Evolutionary conservation across 441 rosid genomes (phyloP).

Genomic region (Croton setiger): DNA sequence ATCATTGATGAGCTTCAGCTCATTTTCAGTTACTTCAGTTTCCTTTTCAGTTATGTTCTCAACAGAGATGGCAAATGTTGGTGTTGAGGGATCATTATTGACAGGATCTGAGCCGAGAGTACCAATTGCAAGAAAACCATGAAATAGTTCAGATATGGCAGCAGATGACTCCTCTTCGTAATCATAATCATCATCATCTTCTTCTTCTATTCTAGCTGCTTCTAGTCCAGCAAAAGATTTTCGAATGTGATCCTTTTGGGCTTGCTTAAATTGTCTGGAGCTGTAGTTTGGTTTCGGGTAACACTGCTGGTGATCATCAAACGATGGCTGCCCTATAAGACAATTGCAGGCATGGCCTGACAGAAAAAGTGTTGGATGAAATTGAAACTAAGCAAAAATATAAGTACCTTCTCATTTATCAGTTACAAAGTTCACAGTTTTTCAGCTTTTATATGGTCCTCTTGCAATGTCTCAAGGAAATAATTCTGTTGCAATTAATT

Average conservation of each 20-base stretch:
- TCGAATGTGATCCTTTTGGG: slow-evolving; percentile 39
- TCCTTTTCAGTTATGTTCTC: slow-evolving; percentile 68
- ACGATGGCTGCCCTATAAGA: slow-evolving; percentile 57
- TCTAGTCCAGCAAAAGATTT: slow-evolving; percentile 54
- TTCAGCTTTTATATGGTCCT: not conserved
- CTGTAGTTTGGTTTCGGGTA: slow-evolving; percentile 44
- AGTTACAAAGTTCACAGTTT: not conserved
- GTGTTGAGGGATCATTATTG: slow-evolving; percentile 53
- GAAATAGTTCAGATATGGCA: slow-evolving; percentile 59
- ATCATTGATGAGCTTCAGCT: slow-evolving; percentile 65
- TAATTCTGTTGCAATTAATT: not conserved
- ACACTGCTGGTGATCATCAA: slow-evolving; percentile 60
- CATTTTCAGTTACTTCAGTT: slow-evolving; percentile 70
- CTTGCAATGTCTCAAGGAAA: not conserved
- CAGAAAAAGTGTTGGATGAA: slow-evolving; percentile 17
- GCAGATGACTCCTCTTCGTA: slow-evolving; percentile 48
- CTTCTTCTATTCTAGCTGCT: slow-evolving; percentile 42
- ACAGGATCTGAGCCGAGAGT: slow-evolving; percentile 64
- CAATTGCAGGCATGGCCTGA: slow-evolving; percentile 55
- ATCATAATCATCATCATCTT: slow-evolving; percentile 43
- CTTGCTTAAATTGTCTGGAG: slow-evolving; percentile 37
- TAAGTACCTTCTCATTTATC: not conserved
- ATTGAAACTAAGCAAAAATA: slow-evolving; percentile 4
- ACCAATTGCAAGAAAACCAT: slow-evolving; percentile 80
- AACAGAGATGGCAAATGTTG: slow-evolving; percentile 58